Evolutionary conservation across 306 rosid species (phyloP).

Genomic region (Fragaria nilgerrensis): DNA sequence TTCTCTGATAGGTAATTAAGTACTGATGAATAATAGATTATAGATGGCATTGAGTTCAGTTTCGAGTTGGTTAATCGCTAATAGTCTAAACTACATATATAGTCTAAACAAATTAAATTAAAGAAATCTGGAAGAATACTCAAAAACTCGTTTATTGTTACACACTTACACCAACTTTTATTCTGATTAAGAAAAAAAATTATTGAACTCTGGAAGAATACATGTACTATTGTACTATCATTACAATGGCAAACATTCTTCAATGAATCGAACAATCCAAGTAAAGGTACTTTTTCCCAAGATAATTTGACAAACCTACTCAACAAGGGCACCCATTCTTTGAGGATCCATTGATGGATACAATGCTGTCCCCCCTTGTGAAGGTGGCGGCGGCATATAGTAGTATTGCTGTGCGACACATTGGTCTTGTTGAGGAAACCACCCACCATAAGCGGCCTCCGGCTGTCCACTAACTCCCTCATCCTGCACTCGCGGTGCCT

Average conservation of each 20-base stretch:
- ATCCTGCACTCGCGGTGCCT: slow-evolving; percentile 43
- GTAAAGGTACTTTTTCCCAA: neutral
- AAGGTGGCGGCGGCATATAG: slow-evolving; percentile 63
- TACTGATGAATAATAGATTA: too few species aligned
- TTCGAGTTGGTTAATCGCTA: too few species aligned
- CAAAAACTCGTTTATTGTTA: too few species aligned
- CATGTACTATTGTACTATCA: too few species aligned
- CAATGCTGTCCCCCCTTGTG: slow-evolving; percentile 54
- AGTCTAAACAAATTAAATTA: too few species aligned
- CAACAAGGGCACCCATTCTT: slow-evolving; percentile 80
- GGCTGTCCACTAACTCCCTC: slow-evolving; percentile 69
- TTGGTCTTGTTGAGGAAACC: slow-evolving; percentile 75
- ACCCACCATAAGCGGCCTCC: slow-evolving; percentile 61
- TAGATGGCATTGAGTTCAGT: too few species aligned
- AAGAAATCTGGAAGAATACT: too few species aligned
- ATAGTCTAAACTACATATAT: too few species aligned
- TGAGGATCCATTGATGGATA: slow-evolving; percentile 97
- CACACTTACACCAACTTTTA: too few species aligned
- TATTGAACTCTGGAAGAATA: neutral
- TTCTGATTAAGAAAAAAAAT: too few species aligned
- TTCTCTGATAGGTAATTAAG: too few species aligned
- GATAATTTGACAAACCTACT: neutral
- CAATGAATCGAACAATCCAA: too few species aligned
- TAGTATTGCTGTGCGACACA: slow-evolving; percentile 48
- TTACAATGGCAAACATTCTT: neutral